phyloP scores from a whole-genome alignment of 2,329 filamentous ascomycete genomes.

The Ophiocordyceps camponoti-leonardi region DNA sequence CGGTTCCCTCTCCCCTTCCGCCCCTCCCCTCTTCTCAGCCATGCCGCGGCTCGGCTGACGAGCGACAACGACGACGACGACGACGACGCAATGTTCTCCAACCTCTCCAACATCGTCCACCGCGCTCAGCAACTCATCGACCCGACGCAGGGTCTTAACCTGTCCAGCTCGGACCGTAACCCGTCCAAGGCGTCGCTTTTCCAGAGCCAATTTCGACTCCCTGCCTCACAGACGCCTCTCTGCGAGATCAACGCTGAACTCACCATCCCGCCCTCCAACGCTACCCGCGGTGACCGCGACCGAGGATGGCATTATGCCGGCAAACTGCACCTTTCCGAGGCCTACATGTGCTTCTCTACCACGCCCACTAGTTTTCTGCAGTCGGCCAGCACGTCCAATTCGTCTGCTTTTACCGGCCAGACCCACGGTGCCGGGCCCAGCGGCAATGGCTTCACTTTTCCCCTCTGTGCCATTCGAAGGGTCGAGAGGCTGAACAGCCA shows the following conservation, averaged over 20 bases:
- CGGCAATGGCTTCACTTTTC: conserved; percentile 90
- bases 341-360: conserved; percentile 92
- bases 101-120: conserved; percentile 67
- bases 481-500: conserved; percentile 90
- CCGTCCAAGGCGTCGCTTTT: conserved; percentile 88
- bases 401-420: conserved; percentile 76
- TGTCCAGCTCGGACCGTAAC: conserved; percentile 58
- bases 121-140: conserved; percentile 94
- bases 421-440: conserved; percentile 85
- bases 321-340: conserved; percentile 83
- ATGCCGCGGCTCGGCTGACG: conserved; percentile 21
- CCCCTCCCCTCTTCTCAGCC: conserved; percentile 8
- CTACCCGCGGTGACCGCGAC: conserved; percentile 52
- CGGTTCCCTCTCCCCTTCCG: neutral
- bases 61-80: too few relatives aligned
- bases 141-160: conserved; percentile 58
- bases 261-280: conserved; percentile 61
- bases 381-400: conserved; percentile 61
- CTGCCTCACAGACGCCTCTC: conserved; percentile 77
- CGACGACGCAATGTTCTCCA: conserved; percentile 50
- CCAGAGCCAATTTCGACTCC: conserved; percentile 90
- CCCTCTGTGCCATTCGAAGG: conserved; percentile 75
- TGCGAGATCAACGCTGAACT: conserved; percentile 96
- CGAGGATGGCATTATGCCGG: conserved; percentile 80
- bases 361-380: conserved; percentile 75